Base-by-base conservation (phyloP, 169 alveolate species). In the Babesia divergens region DNA sequence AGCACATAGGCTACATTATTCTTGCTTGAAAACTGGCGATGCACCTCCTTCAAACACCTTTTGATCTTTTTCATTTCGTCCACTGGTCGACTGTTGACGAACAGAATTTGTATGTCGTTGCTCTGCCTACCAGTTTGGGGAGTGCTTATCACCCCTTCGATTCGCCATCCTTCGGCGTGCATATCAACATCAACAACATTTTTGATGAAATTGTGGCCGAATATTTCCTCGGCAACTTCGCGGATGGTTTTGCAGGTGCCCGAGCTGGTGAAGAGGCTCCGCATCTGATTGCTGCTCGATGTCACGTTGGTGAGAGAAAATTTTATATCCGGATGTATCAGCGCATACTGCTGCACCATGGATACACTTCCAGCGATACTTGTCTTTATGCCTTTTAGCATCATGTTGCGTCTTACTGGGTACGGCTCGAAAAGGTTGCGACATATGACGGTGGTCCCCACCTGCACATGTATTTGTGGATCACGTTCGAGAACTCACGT, bases 41-140 rank as follows among this genome's bases (percentile, higher is more conserved):
- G 82, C 22, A 83, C 84, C 29, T 72, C 82, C 67, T 74, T 66
- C 11, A 87, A 62, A 40, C 83, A 59, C 42, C 65, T 71, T 58
- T 70, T 79, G 1, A 87, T 69, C 82, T 74, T 83, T 70, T 74
- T 72, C 69, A 74, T 37, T 40, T 75, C 67, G 47, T 71, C 84
- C 35, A 87, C 80, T n/a, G 93, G 93, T 49, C 93, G 53, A 37
- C 82, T 60, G 58, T 87, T 87, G 8, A 87, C 74, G 50, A 74
- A 87, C 24, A 83, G 82, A 47, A 82, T 69, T 47, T 87, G 89
- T 18, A 86, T 62, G 38, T 86, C 92, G 20, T 74, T 81, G 53
- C 67, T 77, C 56, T 74, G 71, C 44, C 89, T 34, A 28, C 89
- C 92, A 38, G 74, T 55, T 47, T 86, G 76, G 32, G 75, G 87